Conservation (phyloP, 768 basidiomycete species). For the Candolleomyces aberdarensis region DNA sequence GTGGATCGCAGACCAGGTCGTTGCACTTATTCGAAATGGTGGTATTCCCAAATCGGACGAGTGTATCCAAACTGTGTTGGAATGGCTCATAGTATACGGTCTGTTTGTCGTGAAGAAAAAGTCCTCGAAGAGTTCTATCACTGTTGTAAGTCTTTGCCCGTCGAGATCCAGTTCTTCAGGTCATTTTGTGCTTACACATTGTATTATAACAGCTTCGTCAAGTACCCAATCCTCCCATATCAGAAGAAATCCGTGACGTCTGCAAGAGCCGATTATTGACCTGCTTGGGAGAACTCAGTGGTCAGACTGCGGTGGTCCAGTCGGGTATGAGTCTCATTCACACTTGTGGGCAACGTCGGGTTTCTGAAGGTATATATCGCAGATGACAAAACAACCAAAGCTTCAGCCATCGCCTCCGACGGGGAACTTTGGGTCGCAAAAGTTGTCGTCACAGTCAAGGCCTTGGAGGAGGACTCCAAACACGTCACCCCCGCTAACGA, state of each 20-base stretch:
- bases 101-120: conserved; percentile 76
- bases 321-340: conserved; percentile 35
- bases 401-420: conserved; percentile 61
- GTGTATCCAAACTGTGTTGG: conserved; percentile 71
- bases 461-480: conserved; percentile 64
- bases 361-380: neutral
- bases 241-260: conserved; percentile 62
- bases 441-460: conserved; percentile 51
- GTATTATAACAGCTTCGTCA: conserved; percentile 48
- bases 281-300: conserved; percentile 71
- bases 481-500: conserved; percentile 55
- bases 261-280: conserved; percentile 71
- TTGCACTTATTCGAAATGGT: conserved; percentile 73
- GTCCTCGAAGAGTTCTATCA: conserved; percentile 58
- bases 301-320: conserved; percentile 48
- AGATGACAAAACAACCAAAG: conserved; percentile 52
- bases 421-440: conserved; percentile 80
- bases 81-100: conserved; percentile 82
- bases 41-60: conserved; percentile 76
- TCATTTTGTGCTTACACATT: neutral
- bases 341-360: neutral
- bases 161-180: neutral
- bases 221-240: conserved; percentile 64
- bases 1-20: conserved; percentile 89
- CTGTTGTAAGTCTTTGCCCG: conserved; percentile 45